Base-by-base conservation (phyloP, 345 rosid genomes). In the Eucalyptus microcorys region DNA sequence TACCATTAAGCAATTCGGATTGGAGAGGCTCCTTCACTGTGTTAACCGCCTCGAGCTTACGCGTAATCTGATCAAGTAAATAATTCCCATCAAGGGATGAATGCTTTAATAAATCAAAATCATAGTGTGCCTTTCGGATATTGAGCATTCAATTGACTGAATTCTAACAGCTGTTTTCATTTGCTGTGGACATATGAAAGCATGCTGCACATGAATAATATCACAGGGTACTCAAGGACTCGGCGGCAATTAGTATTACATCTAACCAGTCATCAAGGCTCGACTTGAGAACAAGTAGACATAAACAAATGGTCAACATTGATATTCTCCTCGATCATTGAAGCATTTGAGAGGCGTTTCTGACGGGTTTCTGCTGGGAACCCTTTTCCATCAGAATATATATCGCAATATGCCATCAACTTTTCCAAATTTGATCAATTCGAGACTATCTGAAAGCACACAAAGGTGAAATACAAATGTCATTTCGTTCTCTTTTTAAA, bases 11-110 rank as follows among this genome's bases (percentile, higher is more conserved):
- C 59, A 96, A 93, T 86, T 91, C 93, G 64, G 99, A 96, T 83
- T 96, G 96, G 49, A 97, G 88, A 43, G 98, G 98, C 93, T 93
- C 95, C 93, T 94, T 96, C 6, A 92, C 93, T 30, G 96, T 96
- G 92, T 90, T 96, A 42, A 93, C 96, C 32, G 94, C 95, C 94
- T 97, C 99, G 87, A 97, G 97, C 85, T 96, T 91, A 49, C 95
- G 93, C 0, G 96, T 97, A 91, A 96, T 91, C 99, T 96, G 90
- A 90, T 86, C 86, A 89, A 6, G 45, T 52, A 52, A 86, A 49
- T 14, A 50, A 40, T 76, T 49, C 87, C 57, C 87, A 52, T 49
- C 42, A 52, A 86, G 32, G 61, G 21, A 86, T 43, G 42, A 85
- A 19, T 19, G 10, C 7, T 42, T 57, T 86, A 8, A 86, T 49